These are phyloP conservation scores for Acaromyces ingoldii DNA, from an alignment of 1,284 basidiomycete species.

Conservation along the genomic window DNA sequence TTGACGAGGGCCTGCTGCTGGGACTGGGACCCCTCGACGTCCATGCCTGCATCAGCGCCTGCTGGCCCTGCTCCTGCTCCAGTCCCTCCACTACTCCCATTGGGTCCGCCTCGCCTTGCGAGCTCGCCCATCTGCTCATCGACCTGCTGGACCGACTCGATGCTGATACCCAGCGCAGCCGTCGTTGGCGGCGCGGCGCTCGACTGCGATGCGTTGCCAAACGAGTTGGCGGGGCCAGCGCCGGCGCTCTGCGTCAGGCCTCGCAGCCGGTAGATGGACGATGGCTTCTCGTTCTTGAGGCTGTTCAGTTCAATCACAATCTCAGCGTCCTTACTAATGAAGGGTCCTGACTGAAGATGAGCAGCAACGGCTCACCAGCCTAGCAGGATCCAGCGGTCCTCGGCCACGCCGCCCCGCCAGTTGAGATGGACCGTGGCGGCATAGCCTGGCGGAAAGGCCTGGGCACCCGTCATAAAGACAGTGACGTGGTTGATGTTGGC, in stretches of 20 bases:
- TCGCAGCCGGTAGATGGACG: constrained; percentile 41
- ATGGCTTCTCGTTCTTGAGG: constrained; percentile 43
- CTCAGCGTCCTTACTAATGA: background rate
- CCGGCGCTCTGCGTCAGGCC: background rate
- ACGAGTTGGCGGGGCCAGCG: background rate
- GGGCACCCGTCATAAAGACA: constrained; percentile 46
- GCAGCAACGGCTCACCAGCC: constrained; percentile 22
- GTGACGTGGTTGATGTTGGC: constrained; percentile 37
- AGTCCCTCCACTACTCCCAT: no score
- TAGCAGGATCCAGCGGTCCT: constrained; percentile 35
- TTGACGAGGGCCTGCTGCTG: background rate
- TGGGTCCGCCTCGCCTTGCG: no score
- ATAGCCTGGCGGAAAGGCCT: constrained; percentile 44
- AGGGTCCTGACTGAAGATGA: background rate
- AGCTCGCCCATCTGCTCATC: constrained; percentile 32
- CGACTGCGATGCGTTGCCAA: background rate
- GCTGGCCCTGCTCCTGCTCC: background rate
- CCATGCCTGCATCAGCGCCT: constrained; percentile 1
- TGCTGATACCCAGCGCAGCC: constrained; percentile 41
- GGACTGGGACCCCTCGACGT: background rate
- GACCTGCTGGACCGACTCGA: constrained; percentile 37
- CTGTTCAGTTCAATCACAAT: no score
- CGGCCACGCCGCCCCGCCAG: constrained; percentile 19
- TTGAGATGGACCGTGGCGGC: constrained; percentile 45
- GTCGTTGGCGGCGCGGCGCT: constrained; percentile 6